Evolutionary conservation across 2,329 filamentous ascomycete genomes (phyloP), one percentile per base, ranked within the genome.

Genomic region (Sphaceloma murrayae): DNA sequence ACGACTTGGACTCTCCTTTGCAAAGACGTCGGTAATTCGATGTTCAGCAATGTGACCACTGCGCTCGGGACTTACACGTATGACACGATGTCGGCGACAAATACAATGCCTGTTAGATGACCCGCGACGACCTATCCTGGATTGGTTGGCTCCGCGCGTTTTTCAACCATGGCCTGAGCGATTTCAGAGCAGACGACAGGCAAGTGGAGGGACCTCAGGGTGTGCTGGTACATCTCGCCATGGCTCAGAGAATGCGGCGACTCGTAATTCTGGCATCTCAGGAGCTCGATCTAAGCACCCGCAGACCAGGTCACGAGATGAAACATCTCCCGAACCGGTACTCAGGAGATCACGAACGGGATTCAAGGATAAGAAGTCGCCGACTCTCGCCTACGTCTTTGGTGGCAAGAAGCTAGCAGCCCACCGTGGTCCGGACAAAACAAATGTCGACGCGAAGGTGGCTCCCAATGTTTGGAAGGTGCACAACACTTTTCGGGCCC

Each of bases 71-170:
- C 11, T 17, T 13, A 24, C 54, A 57, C 58, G 54, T 58, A 62
- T 62, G 60, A 58, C 55, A 55, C 55, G 47, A 62, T 62, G 60
- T 44, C 33, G 38, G 27, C 34, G 39, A 43, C 46, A 43, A 18
- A 46, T 46, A 39, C 46, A 46, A 45, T 46, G 44, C 46, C 46
- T 51, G 40, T 44, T 51, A 19, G 45, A 45, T 45, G 49, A 51
- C 46, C 46, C 50, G 33, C 42, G 47, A 4, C 42, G 48, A 29
- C 58, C 58, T 30, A 31, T 62, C 39, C 58, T 66, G 13, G 59
- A 62, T 8, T 63, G 65, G 48, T 61, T 66, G 43, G 62, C 62
- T 16, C 62, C 63, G 21, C 53, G 60, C 31, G 47, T 56, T 54
- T 47, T 59, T 58, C 47, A 53, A 51, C 51, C 54, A 49, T 52